Conservation (phyloP, 2,329 filamentous ascomycete genomes). For the Colletotrichum simmondsii region DNA sequence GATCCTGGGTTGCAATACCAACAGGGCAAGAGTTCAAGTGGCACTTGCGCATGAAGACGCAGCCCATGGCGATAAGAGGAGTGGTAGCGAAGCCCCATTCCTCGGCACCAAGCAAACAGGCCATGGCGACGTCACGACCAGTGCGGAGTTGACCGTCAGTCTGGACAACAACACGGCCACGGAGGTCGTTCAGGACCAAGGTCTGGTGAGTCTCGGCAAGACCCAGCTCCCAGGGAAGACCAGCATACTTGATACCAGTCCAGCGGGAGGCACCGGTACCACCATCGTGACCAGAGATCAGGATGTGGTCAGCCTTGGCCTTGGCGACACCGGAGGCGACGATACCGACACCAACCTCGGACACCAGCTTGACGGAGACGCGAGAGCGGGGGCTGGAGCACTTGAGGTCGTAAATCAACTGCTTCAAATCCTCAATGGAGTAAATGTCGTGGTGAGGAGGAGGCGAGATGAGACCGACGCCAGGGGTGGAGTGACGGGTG, state of each 20-base stretch:
- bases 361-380: slow-evolving; percentile 97
- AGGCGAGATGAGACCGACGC: slow-evolving; percentile 94
- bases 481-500: slow-evolving; percentile 94
- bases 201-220: slow-evolving; percentile 98
- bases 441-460: slow-evolving; percentile 99
- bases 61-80: slow-evolving; percentile 95
- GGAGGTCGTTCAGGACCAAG: slow-evolving; percentile 92
- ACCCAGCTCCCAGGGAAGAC: slow-evolving; percentile 95
- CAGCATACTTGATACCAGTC: slow-evolving; percentile 99
- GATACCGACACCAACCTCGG: slow-evolving; percentile 96
- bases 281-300: slow-evolving; percentile 97
- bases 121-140: slow-evolving; percentile 92
- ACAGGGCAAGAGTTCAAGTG: slow-evolving; percentile 84
- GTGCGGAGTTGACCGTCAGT: slow-evolving; percentile 95
- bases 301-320: slow-evolving; percentile 95
- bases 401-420: slow-evolving; percentile 97
- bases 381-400: slow-evolving; percentile 93
- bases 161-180: slow-evolving; percentile 94
- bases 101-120: slow-evolving; percentile 95
- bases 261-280: slow-evolving; percentile 96
- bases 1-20: slow-evolving; percentile 95
- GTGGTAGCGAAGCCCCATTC: slow-evolving; percentile 98
- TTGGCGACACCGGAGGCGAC: slow-evolving; percentile 98
- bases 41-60: slow-evolving; percentile 92
- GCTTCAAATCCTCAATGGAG: slow-evolving; percentile 97